phyloP scores from a whole-genome alignment of 495 filamentous ascomycete species.

The Neurospora sp. region DNA sequence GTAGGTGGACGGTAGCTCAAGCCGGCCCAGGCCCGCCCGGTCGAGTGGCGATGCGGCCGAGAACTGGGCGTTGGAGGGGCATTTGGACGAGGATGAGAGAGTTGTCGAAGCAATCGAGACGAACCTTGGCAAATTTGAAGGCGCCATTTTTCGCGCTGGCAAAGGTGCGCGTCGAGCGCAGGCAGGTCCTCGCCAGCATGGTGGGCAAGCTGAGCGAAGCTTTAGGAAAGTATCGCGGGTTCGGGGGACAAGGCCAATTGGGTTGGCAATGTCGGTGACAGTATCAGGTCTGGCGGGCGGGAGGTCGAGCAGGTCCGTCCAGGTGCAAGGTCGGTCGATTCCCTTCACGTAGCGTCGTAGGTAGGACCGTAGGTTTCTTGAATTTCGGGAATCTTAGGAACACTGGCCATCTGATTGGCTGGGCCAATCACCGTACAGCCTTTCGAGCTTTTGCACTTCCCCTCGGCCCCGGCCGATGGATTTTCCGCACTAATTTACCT shows the following conservation, averaged over 20 bases:
- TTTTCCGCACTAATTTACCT: constrained; percentile 12
- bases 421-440: constrained; percentile 12
- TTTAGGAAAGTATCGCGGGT: constrained; percentile 23
- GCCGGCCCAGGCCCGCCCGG: neutral
- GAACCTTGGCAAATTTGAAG: constrained; percentile 50
- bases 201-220: constrained; percentile 41
- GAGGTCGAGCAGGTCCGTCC: constrained; percentile 19
- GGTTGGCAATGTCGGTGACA: constrained; percentile 25
- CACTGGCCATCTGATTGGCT: constrained; percentile 19
- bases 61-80: neutral
- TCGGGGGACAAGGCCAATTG: constrained; percentile 29
- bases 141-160: constrained; percentile 57
- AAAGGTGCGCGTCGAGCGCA: constrained; percentile 70
- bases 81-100: neutral
- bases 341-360: neutral
- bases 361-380: constrained; percentile 19
- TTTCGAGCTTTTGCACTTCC: neutral
- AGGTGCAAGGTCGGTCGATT: constrained; percentile 6
- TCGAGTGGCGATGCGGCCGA: neutral
- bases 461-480: constrained; percentile 10
- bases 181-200: constrained; percentile 80
- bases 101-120: constrained; percentile 11
- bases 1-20: constrained; percentile 1
- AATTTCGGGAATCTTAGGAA: constrained; percentile 32
- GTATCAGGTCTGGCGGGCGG: constrained; percentile 12